phyloP scores from a whole-genome alignment of 1,284 basidiomycete species.

The Sporisorium sorghi region DNA sequence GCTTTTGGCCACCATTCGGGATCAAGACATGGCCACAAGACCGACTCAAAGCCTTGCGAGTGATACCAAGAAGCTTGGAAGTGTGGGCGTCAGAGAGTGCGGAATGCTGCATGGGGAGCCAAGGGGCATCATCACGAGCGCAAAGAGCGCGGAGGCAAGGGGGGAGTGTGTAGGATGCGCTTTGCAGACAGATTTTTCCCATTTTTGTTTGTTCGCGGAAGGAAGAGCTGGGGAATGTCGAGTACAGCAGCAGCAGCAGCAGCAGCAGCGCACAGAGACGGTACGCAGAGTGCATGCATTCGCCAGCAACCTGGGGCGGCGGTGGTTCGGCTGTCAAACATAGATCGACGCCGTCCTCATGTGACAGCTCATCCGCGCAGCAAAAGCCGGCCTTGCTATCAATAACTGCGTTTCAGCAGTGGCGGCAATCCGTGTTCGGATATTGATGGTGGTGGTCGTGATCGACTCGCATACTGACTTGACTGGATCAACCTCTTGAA shows the following conservation, averaged over 20 bases:
- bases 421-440: too few species aligned
- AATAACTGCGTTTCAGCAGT: background rate
- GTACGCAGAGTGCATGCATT: background rate
- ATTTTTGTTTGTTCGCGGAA: background rate
- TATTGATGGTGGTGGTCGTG: too few species aligned
- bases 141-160: background rate
- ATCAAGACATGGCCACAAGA: too few species aligned
- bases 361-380: background rate
- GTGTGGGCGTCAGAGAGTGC: too few species aligned
- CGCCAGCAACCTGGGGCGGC: background rate
- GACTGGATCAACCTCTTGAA: background rate
- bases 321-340: background rate
- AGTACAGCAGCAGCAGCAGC: background rate
- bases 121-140: background rate
- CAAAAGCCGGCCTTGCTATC: background rate
- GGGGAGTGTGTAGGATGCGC: background rate
- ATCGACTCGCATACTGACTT: background rate
- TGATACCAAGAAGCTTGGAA: background rate
- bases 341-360: slow-evolving; percentile 4
- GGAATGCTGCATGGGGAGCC: slow-evolving; percentile 2
- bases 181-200: too few species aligned
- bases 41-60: background rate
- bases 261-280: background rate
- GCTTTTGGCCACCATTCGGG: too few species aligned
- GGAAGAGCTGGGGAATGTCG: slow-evolving; percentile 1